These are phyloP conservation scores for Backusella australiensis DNA, from an alignment of 192 early-diverging fungal species.

Conservation along the genomic window DNA sequence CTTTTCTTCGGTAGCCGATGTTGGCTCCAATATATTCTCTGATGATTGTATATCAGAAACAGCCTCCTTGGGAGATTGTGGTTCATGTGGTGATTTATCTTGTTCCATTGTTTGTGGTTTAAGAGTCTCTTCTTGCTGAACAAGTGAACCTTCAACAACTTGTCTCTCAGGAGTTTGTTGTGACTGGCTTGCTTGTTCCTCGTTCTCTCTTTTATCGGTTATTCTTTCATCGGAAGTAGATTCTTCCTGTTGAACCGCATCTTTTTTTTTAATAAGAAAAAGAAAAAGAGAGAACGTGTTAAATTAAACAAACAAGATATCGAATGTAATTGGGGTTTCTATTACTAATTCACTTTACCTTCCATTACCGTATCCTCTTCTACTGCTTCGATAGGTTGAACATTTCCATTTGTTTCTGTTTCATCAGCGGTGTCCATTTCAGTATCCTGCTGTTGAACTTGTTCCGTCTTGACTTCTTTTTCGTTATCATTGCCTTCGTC, in stretches of 20 bases:
- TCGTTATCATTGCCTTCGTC: constrained; percentile 5
- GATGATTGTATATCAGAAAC: neutral
- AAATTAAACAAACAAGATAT: neutral
- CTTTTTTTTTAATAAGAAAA: neutral
- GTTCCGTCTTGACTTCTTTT: neutral
- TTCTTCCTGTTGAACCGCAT: neutral
- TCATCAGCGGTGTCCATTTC: neutral
- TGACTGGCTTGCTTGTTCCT: neutral
- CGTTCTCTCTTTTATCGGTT: neutral
- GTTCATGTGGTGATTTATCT: neutral
- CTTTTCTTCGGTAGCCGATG: neutral
- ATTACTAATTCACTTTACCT: neutral
- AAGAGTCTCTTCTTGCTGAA: neutral
- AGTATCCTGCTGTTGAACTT: neutral
- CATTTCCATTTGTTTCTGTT: neutral
- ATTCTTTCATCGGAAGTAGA: neutral
- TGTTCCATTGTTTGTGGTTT: neutral
- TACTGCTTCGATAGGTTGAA: neutral
- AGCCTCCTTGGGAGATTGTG: neutral
- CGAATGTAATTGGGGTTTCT: neutral
- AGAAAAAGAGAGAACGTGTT: neutral
- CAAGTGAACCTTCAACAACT: neutral
- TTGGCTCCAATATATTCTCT: neutral
- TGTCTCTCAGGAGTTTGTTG: neutral
- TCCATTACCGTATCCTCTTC: neutral